Evolutionary conservation across 768 basidiomycete genomes (phyloP), one percentile per base, ranked within the genome.

Genomic region (Calvatia gigantea): DNA sequence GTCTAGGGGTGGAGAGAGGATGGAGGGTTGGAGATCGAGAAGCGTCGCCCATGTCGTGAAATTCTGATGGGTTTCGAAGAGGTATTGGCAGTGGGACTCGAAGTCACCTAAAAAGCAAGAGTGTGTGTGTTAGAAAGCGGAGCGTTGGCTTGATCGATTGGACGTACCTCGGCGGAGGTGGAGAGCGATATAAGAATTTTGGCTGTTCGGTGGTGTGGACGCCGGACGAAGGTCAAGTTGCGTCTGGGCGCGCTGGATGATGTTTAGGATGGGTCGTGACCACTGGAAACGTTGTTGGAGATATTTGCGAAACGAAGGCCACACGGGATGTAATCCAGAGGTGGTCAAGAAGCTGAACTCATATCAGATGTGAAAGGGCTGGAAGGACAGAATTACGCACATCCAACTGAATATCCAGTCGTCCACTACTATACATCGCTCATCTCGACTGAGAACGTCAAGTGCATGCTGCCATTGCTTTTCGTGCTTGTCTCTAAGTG

Each of bases 21-120:
- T 62, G 6, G 71, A 67, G 3, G 62, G 29, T 25, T 60, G 51
- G 9, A 80, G 61, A 15, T 62, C 12, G 14, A 76, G 76, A n/a
- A 80, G 72, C 6, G 75, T 77, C 5, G 72, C 73, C 78, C 76
- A 80, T 4, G 77, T 78, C 6, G 75, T 77, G 64, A 78, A 78
- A 8, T n/a, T n/a, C n/a, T n/a, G n/a, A n/a, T n/a, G n/a, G n/a
- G n/a, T n/a, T n/a, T n/a, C n/a, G n/a, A n/a, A n/a, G n/a, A n/a
- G n/a, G n/a, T n/a, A n/a, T n/a, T n/a, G n/a, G 32, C 78, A 80
- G 58, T 78, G 76, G 7, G 60, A 64, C 60, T 75, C 73, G 55
- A 80, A 78, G 44, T 78, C 77, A 12, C 73, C 72, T 75, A 33
- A 15, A n/a, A 4, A 27, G 42, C 9, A 44, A 28, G 27, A 38